Evolutionary conservation across 2,329 filamentous ascomycete genomes (phyloP), one percentile per base, ranked within the genome.

Genomic region (Diaporthe sp.): DNA sequence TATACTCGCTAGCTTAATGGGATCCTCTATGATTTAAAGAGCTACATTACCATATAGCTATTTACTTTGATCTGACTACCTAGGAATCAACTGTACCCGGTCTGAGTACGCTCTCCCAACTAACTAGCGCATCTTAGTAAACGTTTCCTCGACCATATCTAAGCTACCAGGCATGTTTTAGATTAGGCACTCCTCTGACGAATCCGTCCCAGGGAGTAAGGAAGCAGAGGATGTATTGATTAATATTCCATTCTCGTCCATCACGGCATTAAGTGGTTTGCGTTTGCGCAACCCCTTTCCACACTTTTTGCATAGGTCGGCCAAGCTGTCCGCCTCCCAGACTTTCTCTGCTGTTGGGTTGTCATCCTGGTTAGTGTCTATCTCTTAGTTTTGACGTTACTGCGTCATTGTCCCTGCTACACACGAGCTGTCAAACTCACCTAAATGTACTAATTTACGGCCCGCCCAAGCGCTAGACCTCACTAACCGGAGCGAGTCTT

Each of bases 151-250:
- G 25, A 47, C n/a, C 1, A 13, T 4, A 33, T 15, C 8, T 22
- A 7, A 40, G 17, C 10, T 4, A 30, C 10, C 28, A 33, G 1
- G 30, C 10, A 8, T 6, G 42, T 3, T 0, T 19, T 42, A 12
- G 13, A 2, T 28, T 28, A 3, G 10, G 2, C 15, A 1, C 13
- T 13, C 12, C n/a, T 22, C 17, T 22, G 1, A 3, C 5, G 7
- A n/a, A 0, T 2, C 28, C n/a, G n/a, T n/a, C n/a, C n/a, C n/a
- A n/a, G n/a, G n/a, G n/a, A n/a, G n/a, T n/a, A n/a, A n/a, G n/a
- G n/a, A n/a, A n/a, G n/a, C n/a, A n/a, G n/a, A n/a, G n/a, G n/a
- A n/a, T n/a, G n/a, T n/a, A n/a, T n/a, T n/a, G n/a, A n/a, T n/a
- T n/a, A n/a, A n/a, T n/a, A n/a, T n/a, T n/a, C n/a, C n/a, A n/a